Conservation (phyloP, 306 rosid species). For the Acacia acuminata region DNA sequence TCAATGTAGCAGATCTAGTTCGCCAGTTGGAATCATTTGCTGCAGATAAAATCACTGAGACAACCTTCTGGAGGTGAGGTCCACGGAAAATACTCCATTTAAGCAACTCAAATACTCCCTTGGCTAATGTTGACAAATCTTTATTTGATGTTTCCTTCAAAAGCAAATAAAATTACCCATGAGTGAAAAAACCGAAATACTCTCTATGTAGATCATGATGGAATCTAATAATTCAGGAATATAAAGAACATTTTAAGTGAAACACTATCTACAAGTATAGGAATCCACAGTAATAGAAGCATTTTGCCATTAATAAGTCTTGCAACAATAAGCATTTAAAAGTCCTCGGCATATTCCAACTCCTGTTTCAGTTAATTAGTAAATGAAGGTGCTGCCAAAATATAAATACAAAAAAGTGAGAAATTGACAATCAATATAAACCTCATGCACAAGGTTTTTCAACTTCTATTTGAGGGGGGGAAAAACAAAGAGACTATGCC, state of each 20-base stretch:
- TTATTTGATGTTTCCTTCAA: constrained; percentile 94
- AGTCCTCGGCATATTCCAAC: neutral
- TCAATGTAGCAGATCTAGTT: constrained; percentile 88
- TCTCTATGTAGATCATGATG: constrained; percentile 7
- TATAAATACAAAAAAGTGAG: neutral
- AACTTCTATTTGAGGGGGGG: neutral
- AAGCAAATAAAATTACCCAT: constrained; percentile 38
- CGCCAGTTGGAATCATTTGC: constrained; percentile 94
- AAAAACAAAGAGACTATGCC: neutral
- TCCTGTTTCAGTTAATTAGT: constrained; percentile 6
- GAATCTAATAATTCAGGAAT: constrained; percentile 12
- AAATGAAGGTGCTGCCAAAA: neutral
- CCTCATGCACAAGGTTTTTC: neutral
- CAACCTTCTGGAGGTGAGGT: constrained; percentile 77
- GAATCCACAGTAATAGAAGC: constrained; percentile 20
- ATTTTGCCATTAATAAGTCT: neutral
- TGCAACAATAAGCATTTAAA: constrained; percentile 2
- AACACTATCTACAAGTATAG: neutral
- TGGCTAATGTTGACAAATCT: constrained; percentile 93
- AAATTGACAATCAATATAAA: neutral
- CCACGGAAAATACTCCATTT: constrained; percentile 93
- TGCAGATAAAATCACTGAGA: constrained; percentile 82
- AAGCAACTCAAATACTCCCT: constrained; percentile 84
- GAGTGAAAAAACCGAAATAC: constrained; percentile 27
- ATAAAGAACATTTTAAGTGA: neutral